phyloP scores from a whole-genome alignment of 805 yeast genomes.

The Myxozyma sirexii region DNA sequence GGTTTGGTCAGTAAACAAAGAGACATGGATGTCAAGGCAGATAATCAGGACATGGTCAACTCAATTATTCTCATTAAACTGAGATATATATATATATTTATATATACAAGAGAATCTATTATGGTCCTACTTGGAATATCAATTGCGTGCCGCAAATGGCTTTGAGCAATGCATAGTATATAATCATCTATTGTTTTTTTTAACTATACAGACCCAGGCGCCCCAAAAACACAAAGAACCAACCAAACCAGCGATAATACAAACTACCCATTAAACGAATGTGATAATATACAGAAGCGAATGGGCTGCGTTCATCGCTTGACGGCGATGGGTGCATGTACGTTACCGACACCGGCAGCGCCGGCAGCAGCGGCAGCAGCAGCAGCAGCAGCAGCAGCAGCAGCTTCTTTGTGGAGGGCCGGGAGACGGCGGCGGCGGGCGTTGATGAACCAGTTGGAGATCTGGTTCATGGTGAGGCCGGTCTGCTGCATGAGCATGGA shows the following conservation, averaged over 20 bases:
- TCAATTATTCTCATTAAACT: too few relatives aligned
- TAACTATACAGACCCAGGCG: too few relatives aligned
- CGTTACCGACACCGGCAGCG: not conserved
- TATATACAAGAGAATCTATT: not conserved
- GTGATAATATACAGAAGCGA: not conserved
- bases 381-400: constrained; percentile 20
- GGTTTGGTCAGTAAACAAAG: too few relatives aligned
- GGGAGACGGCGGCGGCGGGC: constrained; percentile 76
- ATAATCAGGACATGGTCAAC: too few relatives aligned
- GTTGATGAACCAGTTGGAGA: constrained; percentile 86
- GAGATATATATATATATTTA: not conserved
- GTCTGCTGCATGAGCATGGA: constrained; percentile 67
- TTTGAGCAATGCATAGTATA: too few relatives aligned
- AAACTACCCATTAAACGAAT: not conserved
- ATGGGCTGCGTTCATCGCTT: not conserved
- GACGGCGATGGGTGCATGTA: not conserved
- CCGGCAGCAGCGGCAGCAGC: constrained; percentile 6
- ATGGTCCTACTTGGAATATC: too few relatives aligned
- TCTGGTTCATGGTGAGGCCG: constrained; percentile 77
- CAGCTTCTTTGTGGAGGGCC: constrained; percentile 35
- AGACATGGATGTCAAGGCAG: too few relatives aligned
- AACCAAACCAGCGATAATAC: too few relatives aligned
- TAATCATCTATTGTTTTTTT: too few relatives aligned
- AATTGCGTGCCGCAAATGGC: too few relatives aligned
- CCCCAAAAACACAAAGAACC: too few relatives aligned